Percentiles rank a stretch among this genome's conserved stretches.
These are phyloP conservation scores for Rhododendron griersonianum DNA, from an alignment of 148 eudicot species.

Conservation along the genomic window DNA sequence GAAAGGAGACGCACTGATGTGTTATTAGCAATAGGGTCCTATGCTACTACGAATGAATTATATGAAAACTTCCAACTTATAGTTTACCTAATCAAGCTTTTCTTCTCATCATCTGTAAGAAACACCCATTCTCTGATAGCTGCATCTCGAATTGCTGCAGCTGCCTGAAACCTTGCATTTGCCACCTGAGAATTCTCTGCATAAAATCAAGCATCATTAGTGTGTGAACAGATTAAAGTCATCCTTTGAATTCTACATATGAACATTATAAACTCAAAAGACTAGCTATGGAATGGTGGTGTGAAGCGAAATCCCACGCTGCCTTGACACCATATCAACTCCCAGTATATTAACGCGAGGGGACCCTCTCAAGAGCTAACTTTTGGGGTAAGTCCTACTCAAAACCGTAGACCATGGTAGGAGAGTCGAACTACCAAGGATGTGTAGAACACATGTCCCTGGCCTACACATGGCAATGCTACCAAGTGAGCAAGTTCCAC, in stretches of 20 bases:
- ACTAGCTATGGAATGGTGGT: neutral
- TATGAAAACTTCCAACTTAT: constrained; percentile 1
- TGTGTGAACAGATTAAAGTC: neutral
- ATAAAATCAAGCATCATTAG: constrained; percentile 13
- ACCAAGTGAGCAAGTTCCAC: neutral
- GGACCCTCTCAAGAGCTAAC: neutral
- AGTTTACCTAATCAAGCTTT: constrained; percentile 73
- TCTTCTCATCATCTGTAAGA: constrained; percentile 64
- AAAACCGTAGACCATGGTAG: neutral
- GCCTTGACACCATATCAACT: neutral
- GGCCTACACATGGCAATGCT: neutral
- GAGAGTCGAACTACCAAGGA: neutral
- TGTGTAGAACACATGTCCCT: neutral
- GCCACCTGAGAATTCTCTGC: constrained; percentile 87
- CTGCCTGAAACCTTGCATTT: constrained; percentile 95
- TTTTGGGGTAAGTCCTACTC: neutral
- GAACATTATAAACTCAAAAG: neutral
- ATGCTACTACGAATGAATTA: neutral
- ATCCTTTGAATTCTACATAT: neutral
- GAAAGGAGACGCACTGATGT: neutral
- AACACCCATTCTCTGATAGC: constrained; percentile 91
- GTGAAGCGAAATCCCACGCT: neutral
- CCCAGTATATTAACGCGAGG: neutral
- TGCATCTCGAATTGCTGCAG: constrained; percentile 77
- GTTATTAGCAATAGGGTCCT: constrained; percentile 2